Evolutionary conservation across 2,329 filamentous ascomycete genomes (phyloP).

Genomic region (Aphanocladium album): DNA sequence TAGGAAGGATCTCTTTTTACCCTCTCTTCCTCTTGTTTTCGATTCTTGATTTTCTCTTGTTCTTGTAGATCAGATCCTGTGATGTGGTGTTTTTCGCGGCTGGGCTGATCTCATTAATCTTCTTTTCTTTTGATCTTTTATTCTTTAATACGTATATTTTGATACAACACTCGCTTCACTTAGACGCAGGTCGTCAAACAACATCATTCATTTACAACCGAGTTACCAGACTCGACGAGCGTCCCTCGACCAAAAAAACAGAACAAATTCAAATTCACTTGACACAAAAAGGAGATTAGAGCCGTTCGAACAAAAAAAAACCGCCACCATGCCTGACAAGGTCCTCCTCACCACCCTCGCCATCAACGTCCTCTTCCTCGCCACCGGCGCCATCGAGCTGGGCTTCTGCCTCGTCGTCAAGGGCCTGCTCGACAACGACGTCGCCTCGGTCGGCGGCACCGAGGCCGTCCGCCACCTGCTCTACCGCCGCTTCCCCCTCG

Average conservation of each 20-base stretch:
- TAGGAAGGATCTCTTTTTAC: no score
- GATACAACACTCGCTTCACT: not conserved
- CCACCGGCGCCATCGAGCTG: constrained; percentile 49
- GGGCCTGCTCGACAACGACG: constrained; percentile 35
- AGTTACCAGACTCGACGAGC: no score
- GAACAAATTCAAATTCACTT: no score
- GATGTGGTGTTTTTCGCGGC: not conserved
- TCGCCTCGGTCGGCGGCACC: constrained; percentile 34
- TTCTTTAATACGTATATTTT: not conserved
- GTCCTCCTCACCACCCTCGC: constrained; percentile 45
- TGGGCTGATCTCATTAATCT: not conserved
- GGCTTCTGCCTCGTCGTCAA: constrained; percentile 51
- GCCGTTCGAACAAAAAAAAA: no score
- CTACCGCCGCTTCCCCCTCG: constrained; percentile 49
- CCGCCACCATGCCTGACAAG: constrained; percentile 46
- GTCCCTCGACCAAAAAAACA: no score
- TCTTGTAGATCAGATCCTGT: constrained; percentile 15
- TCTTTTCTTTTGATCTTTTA: not conserved
- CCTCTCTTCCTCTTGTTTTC: constrained; percentile 12
- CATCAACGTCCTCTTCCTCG: constrained; percentile 47
- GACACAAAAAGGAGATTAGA: no score
- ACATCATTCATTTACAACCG: not conserved
- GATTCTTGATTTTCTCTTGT: constrained; percentile 18
- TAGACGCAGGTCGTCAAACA: constrained; percentile 9
- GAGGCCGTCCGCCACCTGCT: constrained; percentile 48